Evolutionary conservation across 2,329 filamentous ascomycete species (phyloP), one percentile per base, ranked within the genome.

Genomic region (Alternaria sp.): DNA sequence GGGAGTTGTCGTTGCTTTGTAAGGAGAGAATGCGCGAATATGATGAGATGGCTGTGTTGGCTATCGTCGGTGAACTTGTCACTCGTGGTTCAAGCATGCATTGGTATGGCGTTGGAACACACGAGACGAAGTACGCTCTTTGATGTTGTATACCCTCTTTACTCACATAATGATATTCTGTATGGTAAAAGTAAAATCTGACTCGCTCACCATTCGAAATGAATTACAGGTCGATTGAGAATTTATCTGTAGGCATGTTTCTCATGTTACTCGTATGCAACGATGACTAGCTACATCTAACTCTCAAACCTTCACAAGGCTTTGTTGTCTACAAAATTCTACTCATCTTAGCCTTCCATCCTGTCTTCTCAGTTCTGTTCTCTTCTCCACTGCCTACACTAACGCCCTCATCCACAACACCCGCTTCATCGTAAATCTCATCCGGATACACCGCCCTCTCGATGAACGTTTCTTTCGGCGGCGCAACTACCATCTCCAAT

Each of bases 391-490:
- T 75, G 5, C 66, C 69, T 34, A 73, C 26, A 54, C 69, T 74
- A 3, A 72, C 52, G 0, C 71, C 73, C 43, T 78, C 77, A 52
- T 75, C 70, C 1, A 70, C 68, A 34, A 69, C 59, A 14, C 69
- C 73, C 9, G 67, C 59, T 46, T 54, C 66, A 36, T 79, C 75
- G 44, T 79, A 79, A 7, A 80, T 63, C 51, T 80, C 75, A 65
- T 80, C 77, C 20, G 78, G 78, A 53, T 75, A 62, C 22, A 81
- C 73, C 4, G 78, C 73, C 52, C 61, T 73, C 5, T 77, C 73
- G 18, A 89, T 73, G 48, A 86, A 71, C 0, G 84, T 83, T 66
- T 85, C 82, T n/a, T 60, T 73, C 0, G 81, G 83, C 7, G 86
- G 86, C 11, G 65, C 63, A 42, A 85, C 83, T 3, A 78, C 66